Evolutionary conservation across 768 basidiomycete genomes (phyloP), one percentile per base, ranked within the genome.

Genomic region (Boletus pseudo-olivaceus): DNA sequence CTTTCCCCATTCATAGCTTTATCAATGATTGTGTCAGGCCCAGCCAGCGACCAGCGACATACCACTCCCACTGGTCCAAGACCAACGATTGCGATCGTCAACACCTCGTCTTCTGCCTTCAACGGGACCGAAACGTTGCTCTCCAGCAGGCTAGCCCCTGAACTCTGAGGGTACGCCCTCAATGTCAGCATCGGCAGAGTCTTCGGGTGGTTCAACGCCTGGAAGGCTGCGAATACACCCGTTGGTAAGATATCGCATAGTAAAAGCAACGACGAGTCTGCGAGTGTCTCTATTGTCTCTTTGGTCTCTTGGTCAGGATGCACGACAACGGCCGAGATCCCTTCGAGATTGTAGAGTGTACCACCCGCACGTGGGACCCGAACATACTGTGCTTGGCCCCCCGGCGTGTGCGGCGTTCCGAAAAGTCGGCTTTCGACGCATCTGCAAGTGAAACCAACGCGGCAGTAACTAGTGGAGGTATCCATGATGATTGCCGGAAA

Each of bases 241-340:
- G 90, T 91, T 4, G 90, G 90, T 14, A 90, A 76, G 62, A 90
- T 89, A 62, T 91, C 90, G 10, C 86, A 85, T 8, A 91, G 74
- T 51, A 91, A 73, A 20, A 91, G 76, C 42, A 90, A 73, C 1
- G 87, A 87, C 37, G 78, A 81, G 59, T 90, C 87, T 4, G 81
- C 64, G 5, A 90, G 69, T 10, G 65, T 67, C 15, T 69, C 67
- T 41, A 81, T 67, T 1, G 75, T 67, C 34, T 70, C 62, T 57
- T 73, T 77, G 51, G 37, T 45, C 66, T n/a, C 66, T 48, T 12
- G 74, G 55, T 19, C 67, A 8, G 62, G 56, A n/a, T n/a, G 27
- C 7, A 43, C 38, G 7, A 51, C 53, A 7, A 39, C 32, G 2
- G 54, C 15, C n/a, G 72, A 76, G 10, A 82, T 70, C 43, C 78